Percentiles rank a stretch among this genome's conserved stretches.
Evolutionary conservation across 768 basidiomycete genomes (phyloP).

Genomic region (Mycena polygramma): DNA sequence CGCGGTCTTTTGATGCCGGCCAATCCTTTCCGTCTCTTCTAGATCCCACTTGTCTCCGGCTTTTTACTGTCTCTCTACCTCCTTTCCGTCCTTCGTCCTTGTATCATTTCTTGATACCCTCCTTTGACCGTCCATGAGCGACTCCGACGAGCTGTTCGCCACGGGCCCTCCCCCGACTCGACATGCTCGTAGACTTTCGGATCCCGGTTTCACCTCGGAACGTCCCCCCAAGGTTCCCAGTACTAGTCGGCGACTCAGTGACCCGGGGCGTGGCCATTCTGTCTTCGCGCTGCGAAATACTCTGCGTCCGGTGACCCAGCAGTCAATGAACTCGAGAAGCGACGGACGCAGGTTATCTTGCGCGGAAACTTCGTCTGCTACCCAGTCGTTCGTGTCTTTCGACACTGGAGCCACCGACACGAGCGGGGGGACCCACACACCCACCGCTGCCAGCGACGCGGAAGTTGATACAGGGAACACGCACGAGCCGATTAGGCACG

Average conservation of each 20-base stretch:
- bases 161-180: not conserved
- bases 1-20: not conserved
- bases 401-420: conserved; percentile 24
- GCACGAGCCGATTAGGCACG: not conserved
- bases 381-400: conserved; percentile 36
- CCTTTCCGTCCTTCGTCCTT: conserved; percentile 7
- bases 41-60: not conserved
- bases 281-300: conserved; percentile 28
- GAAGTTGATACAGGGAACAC: not conserved
- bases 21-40: conserved; percentile 6
- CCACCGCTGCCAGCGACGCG: conserved; percentile 23
- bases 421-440: conserved; percentile 9
- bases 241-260: conserved; percentile 29
- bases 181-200: conserved; percentile 30
- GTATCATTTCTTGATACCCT: not conserved
- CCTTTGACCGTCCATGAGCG: conserved; percentile 18
- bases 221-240: conserved; percentile 6
- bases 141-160: conserved; percentile 15
- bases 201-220: conserved; percentile 31
- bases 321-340: conserved; percentile 20
- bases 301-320: conserved; percentile 20
- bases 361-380: conserved; percentile 34
- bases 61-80: conserved; percentile 4
- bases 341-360: conserved; percentile 28
- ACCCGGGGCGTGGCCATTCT: conserved; percentile 29